Conservation (phyloP, 192 early-diverging fungal species). For the Kappamyces sp. region DNA sequence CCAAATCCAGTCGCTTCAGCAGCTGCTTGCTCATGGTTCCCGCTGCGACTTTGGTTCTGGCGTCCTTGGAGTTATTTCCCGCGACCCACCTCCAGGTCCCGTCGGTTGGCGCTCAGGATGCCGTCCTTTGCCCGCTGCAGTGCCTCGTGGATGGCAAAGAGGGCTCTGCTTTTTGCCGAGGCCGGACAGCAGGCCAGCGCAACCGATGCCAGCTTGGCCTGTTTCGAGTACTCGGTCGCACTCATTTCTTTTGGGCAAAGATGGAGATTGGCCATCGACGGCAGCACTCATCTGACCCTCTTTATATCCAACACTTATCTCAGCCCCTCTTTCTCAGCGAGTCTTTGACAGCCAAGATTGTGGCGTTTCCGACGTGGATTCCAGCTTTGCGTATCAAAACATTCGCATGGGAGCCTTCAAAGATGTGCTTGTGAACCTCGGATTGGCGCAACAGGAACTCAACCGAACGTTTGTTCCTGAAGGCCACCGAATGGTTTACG, state of each 20-base stretch:
- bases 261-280: too few species aligned
- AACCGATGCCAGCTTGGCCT: too few species aligned
- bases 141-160: constrained; percentile 61
- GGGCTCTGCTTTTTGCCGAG: constrained; percentile 68
- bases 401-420: too few species aligned
- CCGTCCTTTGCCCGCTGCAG: constrained; percentile 57
- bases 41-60: constrained; percentile 58
- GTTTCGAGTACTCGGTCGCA: too few species aligned
- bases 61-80: constrained; percentile 33
- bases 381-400: too few species aligned
- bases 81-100: constrained; percentile 62
- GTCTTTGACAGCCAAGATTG: too few species aligned
- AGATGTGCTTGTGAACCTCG: constrained; percentile 6
- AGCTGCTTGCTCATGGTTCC: constrained; percentile 71
- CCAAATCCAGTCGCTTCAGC: constrained; percentile 86
- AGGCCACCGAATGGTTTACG: constrained; percentile 65
- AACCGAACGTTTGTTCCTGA: constrained; percentile 10
- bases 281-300: too few species aligned
- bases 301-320: too few species aligned
- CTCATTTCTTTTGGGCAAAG: too few species aligned
- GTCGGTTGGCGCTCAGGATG: constrained; percentile 72
- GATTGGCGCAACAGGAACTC: constrained; percentile 8
- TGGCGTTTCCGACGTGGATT: too few species aligned
- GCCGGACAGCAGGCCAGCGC: constrained; percentile 31
- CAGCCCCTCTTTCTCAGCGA: too few species aligned